Base-by-base conservation (phyloP, 257 asterid genomes). In the Hygrophila difformis region DNA sequence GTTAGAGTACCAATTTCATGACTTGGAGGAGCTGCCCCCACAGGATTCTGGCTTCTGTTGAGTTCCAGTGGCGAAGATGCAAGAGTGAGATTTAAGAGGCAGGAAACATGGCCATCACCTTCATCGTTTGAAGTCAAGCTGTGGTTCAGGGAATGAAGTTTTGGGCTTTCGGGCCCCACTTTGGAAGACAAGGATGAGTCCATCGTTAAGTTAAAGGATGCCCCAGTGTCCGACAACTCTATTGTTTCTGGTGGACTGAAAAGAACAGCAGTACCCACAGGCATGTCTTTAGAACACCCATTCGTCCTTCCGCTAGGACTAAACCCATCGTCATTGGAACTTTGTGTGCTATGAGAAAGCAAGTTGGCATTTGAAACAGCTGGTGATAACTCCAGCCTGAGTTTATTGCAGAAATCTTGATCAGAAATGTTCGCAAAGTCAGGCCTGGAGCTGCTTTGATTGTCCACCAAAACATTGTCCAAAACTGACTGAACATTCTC, bases 211-310 rank as follows among this genome's bases (percentile, higher is more conserved):
- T 45, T 64, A 53, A 77, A 71, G 11, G 94, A 83, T 10, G 91
- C 73, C 35, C 91, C 85, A 3, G 85, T 76, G 51, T 84, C 96
- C 8, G 96, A 89, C n/a, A 85, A 79, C 68, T 88, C 94, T 19
- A 78, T 18, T 5, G 75, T 64, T 64, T 81, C 89, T 19, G 85
- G 65, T n/a, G 69, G 60, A 49, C 55, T 65, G 10, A 52, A 13
- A 16, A 65, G 44, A 20, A 65, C 76, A 3, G 65, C 72, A 1
- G 81, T 49, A 62, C 76, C 55, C 38, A 56, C 57, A 56, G 56
- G 75, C 47, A 35, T 46, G 2, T 77, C 81, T 39, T 68, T 81
- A 17, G 76, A 63, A 74, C 75, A 68, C 55, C 60, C 63, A 18
- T 76, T 82, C 28, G 45, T 45, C 56, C 74, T 65, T 65, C 63